Percentiles rank a stretch among this genome's conserved stretches.
These are phyloP conservation scores for Smallanthus sonchifolius DNA, from an alignment of 129 eudicot genomes.

Conservation along the genomic window DNA sequence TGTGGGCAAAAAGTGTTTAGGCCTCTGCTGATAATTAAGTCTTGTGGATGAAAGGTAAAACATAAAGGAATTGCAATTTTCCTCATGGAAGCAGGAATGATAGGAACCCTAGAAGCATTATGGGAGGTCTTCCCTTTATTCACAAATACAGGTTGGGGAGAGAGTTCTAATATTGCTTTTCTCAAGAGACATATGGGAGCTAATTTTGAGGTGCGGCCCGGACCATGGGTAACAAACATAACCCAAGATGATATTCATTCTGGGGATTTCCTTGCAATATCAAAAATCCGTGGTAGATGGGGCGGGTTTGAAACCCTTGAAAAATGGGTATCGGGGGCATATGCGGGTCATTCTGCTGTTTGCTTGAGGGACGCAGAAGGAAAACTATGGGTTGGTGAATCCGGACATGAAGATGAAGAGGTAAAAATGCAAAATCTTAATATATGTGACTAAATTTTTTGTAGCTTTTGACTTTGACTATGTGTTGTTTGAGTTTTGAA, in stretches of 20 bases:
- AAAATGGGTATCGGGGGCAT: constrained; percentile 97
- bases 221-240: constrained; percentile 76
- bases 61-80: constrained; percentile 73
- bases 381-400: constrained; percentile 98
- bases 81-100: constrained; percentile 97
- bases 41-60: constrained; percentile 47
- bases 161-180: constrained; percentile 76
- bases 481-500: constrained; percentile 1
- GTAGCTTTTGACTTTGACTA: background rate
- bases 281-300: constrained; percentile 95
- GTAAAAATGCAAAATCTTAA: constrained; percentile 28
- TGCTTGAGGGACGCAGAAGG: constrained; percentile 93
- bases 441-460: background rate
- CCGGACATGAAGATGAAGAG: constrained; percentile 95
- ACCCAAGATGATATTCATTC: constrained; percentile 78
- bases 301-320: constrained; percentile 97
- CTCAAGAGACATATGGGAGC: constrained; percentile 88
- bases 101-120: constrained; percentile 80
- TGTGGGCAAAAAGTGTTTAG: background rate
- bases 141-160: constrained; percentile 93
- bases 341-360: constrained; percentile 93
- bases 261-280: constrained; percentile 91
- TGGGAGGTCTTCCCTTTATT: constrained; percentile 94
- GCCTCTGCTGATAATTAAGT: background rate
- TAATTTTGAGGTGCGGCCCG: constrained; percentile 67